phyloP scores from a whole-genome alignment of 2,329 filamentous ascomycete genomes.

The Raffaelea arxii region DNA sequence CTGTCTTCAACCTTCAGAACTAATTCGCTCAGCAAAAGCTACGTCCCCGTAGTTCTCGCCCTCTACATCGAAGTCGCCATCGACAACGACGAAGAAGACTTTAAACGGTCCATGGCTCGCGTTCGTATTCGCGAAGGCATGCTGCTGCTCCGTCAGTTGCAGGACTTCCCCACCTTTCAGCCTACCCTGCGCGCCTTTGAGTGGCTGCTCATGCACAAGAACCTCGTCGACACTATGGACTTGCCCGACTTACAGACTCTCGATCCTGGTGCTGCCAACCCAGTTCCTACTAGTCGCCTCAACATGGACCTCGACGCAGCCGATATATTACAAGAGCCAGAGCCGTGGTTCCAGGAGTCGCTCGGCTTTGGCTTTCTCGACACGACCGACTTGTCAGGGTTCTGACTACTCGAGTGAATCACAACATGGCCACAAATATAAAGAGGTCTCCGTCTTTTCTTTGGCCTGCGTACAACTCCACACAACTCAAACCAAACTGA shows the following conservation, averaged over 20 bases:
- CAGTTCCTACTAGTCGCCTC: neutral
- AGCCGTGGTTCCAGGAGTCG: neutral
- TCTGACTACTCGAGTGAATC: slow-evolving; percentile 10
- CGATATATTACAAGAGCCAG: neutral
- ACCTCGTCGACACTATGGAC: neutral
- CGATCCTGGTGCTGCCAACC: neutral
- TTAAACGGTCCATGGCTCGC: neutral
- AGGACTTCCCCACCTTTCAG: neutral
- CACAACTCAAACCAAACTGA: too few relatives aligned
- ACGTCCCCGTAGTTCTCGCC: neutral
- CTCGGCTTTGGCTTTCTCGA: neutral
- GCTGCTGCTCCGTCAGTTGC: neutral
- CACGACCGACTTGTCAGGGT: neutral
- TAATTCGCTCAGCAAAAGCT: neutral
- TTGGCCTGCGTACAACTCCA: too few relatives aligned
- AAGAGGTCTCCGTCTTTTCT: too few relatives aligned
- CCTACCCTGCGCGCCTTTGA: neutral
- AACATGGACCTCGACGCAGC: neutral
- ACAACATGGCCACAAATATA: too few relatives aligned
- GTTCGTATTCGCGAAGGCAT: neutral
- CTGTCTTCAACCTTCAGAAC: neutral
- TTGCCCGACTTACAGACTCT: neutral
- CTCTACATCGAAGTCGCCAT: neutral
- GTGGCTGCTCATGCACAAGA: neutral
- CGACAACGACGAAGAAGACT: neutral